phyloP scores from a whole-genome alignment of 768 basidiomycete species.

The Myochromella boudieri region DNA sequence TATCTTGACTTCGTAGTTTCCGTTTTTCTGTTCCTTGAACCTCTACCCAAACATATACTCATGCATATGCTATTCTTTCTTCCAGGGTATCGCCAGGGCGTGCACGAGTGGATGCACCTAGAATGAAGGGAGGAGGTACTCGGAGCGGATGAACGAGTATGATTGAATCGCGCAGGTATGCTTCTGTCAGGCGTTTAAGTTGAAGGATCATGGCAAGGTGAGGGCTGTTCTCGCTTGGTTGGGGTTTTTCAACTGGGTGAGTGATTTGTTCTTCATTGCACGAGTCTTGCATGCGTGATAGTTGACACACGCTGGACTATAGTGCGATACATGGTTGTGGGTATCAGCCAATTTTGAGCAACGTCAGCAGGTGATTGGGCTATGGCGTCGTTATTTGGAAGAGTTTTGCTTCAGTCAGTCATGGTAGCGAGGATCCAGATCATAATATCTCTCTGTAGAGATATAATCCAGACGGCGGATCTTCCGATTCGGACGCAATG shows the following conservation, averaged over 20 bases:
- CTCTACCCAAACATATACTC: neutral
- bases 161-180: constrained; percentile 52
- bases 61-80: neutral
- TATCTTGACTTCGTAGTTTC: no score
- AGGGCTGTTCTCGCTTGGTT: constrained; percentile 26
- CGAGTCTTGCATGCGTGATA: constrained; percentile 40
- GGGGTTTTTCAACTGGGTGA: constrained; percentile 3
- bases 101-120: constrained; percentile 25
- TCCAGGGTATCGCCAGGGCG: constrained; percentile 80
- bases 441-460: no score
- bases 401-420: no score
- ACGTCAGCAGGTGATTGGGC: no score
- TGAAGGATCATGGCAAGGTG: constrained; percentile 62
- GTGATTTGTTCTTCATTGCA: constrained; percentile 28
- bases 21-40: constrained; percentile 3
- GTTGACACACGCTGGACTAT: no score
- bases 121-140: constrained; percentile 14
- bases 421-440: no score
- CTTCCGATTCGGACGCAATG: no score
- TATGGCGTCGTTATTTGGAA: no score
- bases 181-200: no score
- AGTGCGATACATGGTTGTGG: no score
- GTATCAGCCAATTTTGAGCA: no score
- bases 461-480: no score
- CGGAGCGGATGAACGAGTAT: constrained; percentile 41